Base-by-base conservation (phyloP, 1,284 basidiomycete species). In the Ustilago vetiveriae region DNA sequence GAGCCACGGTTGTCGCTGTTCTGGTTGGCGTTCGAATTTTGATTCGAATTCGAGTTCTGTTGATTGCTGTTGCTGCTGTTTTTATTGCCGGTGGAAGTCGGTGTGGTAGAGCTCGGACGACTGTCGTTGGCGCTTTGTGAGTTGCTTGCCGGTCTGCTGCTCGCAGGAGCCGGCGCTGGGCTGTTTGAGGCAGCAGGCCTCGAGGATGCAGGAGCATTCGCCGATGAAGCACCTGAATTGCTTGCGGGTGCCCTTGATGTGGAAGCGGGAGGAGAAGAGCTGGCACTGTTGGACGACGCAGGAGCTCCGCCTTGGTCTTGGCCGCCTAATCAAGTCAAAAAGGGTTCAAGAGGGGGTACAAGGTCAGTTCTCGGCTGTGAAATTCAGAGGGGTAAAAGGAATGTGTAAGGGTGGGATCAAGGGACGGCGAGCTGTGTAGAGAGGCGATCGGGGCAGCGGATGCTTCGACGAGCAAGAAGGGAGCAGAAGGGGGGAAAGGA, bases 231-330 rank as follows among this genome's bases (percentile, higher is more conserved):
- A 21, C 32, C 36, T 19, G 40, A 36, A 16, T 56, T 52, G 44
- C 39, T 55, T n/a, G 47, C 26, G 0, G 53, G n/a, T 9, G 60
- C 11, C 2, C 29, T n/a, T 13, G 53, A 47, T 4, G 53, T 48
- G 4, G 46, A 39, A 14, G 53, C 53, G 6, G 60, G 48, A 39
- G 60, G 21, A 11, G 53, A 26, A 2, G 44, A 36, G 21, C 33
- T 52, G 11, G 60, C 32, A 2, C 49, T 30, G 54, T 49, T 52
- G 8, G 54, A 39, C 9, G 52, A 33, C n/a, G 52, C 26, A 30
- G 62, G 62, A 8, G 35, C 35, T 47, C 49, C 62, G 22, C 54
- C 62, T 19, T 27, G 27, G 22, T 40, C 47, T 35, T 43, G 38
- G 22, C 27, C 49, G 10, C 29, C 46, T 62, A 32, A n/a, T 21